Evolutionary conservation across 306 rosid species (phyloP), one percentile per base, ranked within the genome.

Genomic region (Fagus crenata): DNA sequence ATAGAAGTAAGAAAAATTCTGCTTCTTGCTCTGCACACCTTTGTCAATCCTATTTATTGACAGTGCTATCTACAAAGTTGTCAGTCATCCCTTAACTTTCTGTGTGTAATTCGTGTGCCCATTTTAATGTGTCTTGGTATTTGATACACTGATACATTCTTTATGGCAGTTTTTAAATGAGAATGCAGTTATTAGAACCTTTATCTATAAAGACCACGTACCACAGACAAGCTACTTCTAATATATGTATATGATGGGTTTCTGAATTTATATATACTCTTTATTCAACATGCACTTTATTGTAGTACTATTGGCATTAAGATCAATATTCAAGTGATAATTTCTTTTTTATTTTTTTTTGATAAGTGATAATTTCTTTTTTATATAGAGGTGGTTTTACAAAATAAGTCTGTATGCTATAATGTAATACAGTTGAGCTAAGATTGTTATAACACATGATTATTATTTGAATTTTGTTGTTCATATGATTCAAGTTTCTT

Each of bases 401-500:
- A 39, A 40, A 49, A 22, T 35, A 58, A 43, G 56, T 59, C 59
- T 67, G 11, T 41, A 18, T 76, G 41, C 33, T 71, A 63, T 39
- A 54, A 53, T 18, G 33, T 31, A 28, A 28, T 31, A 7, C 11
- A 2, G 35, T 58, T 15, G 58, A 53, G 18, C 40, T 28, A 58
- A 58, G 36, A 58, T 28, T 9, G 7, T 28, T 31, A 58, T 9
- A 58, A 58, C 64, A 1, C 2, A 4, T 7, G 36, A 22, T 58
- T 58, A 22, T 2, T 58, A 28, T 54, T 54, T 54, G 58, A 58
- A 2, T 58, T 58, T 58, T 58, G 4, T 28, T 58, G 36, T 12
- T 8, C 36, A 28, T 59, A 17, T 54, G 17, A 49, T 69, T 70
- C 39, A 7, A 78, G 82, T 83, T 78, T 9, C 71, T 69, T 14